Conservation (phyloP, 106 monocot genomes). For the Dendrobium officinale region DNA sequence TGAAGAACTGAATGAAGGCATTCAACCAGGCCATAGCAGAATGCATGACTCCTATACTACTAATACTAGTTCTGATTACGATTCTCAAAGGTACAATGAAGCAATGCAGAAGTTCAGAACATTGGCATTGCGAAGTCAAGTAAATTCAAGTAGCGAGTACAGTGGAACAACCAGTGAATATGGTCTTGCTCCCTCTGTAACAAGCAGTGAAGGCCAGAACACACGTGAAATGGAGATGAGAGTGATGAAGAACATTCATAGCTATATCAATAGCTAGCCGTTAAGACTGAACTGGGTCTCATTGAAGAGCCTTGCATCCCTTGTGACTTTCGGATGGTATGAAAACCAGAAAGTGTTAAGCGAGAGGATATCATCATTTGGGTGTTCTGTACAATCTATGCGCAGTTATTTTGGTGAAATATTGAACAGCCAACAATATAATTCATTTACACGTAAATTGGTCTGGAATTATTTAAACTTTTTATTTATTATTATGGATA, state of each 20-base stretch:
- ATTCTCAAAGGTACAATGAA: slow-evolving; percentile 18
- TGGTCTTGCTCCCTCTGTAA: slow-evolving; percentile 17
- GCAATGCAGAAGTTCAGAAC: slow-evolving; percentile 22
- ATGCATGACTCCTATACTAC: slow-evolving; percentile 11
- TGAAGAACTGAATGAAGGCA: slow-evolving; percentile 32
- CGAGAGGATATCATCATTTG: not conserved
- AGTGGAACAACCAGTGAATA: slow-evolving; percentile 45
- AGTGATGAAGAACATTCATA: slow-evolving; percentile 16
- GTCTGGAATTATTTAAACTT: not conserved
- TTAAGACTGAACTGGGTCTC: not conserved
- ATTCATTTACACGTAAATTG: not conserved
- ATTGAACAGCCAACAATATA: not conserved
- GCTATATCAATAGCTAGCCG: not conserved
- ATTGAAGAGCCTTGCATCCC: not conserved
- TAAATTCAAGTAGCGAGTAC: slow-evolving; percentile 26
- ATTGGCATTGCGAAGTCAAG: slow-evolving; percentile 25
- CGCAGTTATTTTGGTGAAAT: not conserved
- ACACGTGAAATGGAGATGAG: slow-evolving; percentile 23
- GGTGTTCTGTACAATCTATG: not conserved
- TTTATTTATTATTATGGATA: no score
- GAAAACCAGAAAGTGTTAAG: not conserved
- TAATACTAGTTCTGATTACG: slow-evolving; percentile 14
- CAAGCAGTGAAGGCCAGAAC: slow-evolving; percentile 13
- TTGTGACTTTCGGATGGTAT: not conserved
- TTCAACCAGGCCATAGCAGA: slow-evolving; percentile 30